A percentile compares a stretch with the other conserved stretches of the same genome.
Evolutionary conservation across 129 eudicot species (phyloP).

Genomic region (Pulicaria dysenterica): DNA sequence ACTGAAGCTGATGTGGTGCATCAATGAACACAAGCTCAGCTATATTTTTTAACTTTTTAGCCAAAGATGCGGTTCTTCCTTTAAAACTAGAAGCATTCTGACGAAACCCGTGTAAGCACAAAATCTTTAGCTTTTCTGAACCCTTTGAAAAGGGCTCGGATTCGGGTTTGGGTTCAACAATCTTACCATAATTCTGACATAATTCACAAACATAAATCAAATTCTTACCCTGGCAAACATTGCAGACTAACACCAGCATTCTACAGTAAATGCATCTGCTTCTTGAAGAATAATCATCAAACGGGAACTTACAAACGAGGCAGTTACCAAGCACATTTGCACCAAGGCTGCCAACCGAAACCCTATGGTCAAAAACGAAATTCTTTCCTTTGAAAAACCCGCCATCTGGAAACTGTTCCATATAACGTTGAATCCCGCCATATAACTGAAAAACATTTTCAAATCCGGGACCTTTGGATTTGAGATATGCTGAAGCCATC

Average conservation of each 20-base stretch:
- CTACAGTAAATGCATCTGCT: conserved; percentile 79
- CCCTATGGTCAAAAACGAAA: conserved; percentile 96
- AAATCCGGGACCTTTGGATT: conserved; percentile 93
- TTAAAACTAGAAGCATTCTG: conserved; percentile 95
- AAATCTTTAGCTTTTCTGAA: conserved; percentile 62
- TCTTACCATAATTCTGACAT: conserved; percentile 67
- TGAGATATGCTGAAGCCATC: conserved; percentile 94
- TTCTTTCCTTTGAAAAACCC: conserved; percentile 93
- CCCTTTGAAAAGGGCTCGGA: conserved; percentile 25
- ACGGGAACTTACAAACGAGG: conserved; percentile 57
- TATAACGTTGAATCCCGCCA: conserved; percentile 95
- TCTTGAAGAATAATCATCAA: conserved; percentile 88
- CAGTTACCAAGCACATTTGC: conserved; percentile 60
- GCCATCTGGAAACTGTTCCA: conserved; percentile 94
- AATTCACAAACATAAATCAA: conserved; percentile 68
- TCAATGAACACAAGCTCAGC: conserved; percentile 79
- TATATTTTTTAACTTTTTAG: conserved; percentile 78
- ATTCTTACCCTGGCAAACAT: conserved; percentile 53
- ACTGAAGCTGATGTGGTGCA: conserved; percentile 83
- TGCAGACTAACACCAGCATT: conserved; percentile 91
- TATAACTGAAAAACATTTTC: conserved; percentile 92
- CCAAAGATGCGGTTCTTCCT: conserved; percentile 84
- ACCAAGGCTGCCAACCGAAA: conserved; percentile 74
- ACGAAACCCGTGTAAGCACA: conserved; percentile 94
- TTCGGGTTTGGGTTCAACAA: conserved; percentile 30